A percentile compares a stretch with the other conserved stretches of the same genome.
phyloP scores from a whole-genome alignment of 2,329 filamentous ascomycete genomes.

The Juglanconis sp. region DNA sequence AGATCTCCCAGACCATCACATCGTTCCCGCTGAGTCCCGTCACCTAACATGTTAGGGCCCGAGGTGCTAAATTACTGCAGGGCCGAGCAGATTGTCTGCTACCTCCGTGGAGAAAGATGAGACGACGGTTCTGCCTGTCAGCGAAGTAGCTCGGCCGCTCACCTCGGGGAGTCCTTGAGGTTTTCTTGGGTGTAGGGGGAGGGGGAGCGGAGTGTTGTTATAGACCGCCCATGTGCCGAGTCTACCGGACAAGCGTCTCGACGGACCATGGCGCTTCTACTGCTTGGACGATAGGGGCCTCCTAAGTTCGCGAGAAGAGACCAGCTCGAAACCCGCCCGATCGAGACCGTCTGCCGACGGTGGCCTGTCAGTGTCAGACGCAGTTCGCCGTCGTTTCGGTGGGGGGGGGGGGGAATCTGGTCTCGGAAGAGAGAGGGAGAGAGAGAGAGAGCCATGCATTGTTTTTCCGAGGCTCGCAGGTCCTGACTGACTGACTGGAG shows the following conservation, averaged over 20 bases:
- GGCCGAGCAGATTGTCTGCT: slow-evolving; percentile 6
- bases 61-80: slow-evolving; percentile 10
- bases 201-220: background rate
- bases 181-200: background rate
- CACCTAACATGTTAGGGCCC: background rate
- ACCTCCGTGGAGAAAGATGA: background rate
- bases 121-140: background rate
- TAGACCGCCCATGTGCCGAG: slow-evolving; percentile 7
- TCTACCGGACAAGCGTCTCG: slow-evolving; percentile 12
- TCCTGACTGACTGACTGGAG: no score
- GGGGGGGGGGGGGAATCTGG: background rate
- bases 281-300: background rate
- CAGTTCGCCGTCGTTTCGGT: background rate
- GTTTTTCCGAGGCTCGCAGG: background rate
- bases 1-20: slow-evolving; percentile 12
- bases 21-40: slow-evolving; percentile 5
- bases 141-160: background rate
- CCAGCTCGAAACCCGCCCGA: no score
- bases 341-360: background rate
- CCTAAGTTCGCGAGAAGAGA: no score
- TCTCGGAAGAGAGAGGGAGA: background rate
- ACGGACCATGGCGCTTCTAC: background rate
- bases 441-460: background rate
- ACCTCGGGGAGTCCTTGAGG: background rate
- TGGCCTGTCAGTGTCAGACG: background rate